phyloP scores from a whole-genome alignment of 2,329 filamentous ascomycete genomes.

The Venturiaceae sp. region DNA sequence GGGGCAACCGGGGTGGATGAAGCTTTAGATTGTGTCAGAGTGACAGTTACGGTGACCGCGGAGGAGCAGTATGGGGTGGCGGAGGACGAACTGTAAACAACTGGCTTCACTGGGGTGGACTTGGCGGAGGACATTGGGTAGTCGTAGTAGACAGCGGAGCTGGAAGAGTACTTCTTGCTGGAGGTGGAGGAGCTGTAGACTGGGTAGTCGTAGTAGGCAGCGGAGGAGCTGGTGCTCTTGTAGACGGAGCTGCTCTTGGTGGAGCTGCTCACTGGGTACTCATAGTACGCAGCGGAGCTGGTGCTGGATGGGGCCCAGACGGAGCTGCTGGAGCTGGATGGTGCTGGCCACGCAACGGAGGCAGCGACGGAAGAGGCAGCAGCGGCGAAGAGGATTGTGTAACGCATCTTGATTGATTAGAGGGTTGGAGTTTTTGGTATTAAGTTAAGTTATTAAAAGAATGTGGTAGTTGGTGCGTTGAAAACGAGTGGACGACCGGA shows the following conservation, averaged over 20 bases:
- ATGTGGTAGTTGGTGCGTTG: slow-evolving; percentile 22
- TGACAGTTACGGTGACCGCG: slow-evolving; percentile 6
- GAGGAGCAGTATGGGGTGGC: not conserved
- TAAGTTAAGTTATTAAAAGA: slow-evolving; percentile 21
- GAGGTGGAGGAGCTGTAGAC: not conserved
- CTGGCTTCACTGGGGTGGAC: not conserved
- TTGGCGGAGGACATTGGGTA: not conserved
- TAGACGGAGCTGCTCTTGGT: not conserved
- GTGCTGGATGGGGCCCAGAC: not conserved
- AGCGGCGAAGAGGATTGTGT: slow-evolving; percentile 21
- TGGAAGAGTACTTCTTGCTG: not conserved
- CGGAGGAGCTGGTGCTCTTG: not conserved
- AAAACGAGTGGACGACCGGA: slow-evolving; percentile 32
- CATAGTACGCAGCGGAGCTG: not conserved
- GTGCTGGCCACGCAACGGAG: slow-evolving; percentile 17
- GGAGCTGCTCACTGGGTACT: slow-evolving; percentile 1
- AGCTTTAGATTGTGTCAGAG: slow-evolving; percentile 2
- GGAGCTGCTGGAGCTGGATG: not conserved
- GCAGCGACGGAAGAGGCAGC: slow-evolving; percentile 16
- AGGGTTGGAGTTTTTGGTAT: slow-evolving; percentile 11
- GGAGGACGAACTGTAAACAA: not conserved
- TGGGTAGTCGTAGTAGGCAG: not conserved
- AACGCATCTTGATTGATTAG: slow-evolving; percentile 28
- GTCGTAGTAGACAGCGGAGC: not conserved
- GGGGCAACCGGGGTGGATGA: slow-evolving; percentile 3